Percentiles rank a stretch among this genome's conserved stretches.
These are phyloP conservation scores for Breynia disticha DNA, from an alignment of 441 rosid species.

Conservation along the genomic window DNA sequence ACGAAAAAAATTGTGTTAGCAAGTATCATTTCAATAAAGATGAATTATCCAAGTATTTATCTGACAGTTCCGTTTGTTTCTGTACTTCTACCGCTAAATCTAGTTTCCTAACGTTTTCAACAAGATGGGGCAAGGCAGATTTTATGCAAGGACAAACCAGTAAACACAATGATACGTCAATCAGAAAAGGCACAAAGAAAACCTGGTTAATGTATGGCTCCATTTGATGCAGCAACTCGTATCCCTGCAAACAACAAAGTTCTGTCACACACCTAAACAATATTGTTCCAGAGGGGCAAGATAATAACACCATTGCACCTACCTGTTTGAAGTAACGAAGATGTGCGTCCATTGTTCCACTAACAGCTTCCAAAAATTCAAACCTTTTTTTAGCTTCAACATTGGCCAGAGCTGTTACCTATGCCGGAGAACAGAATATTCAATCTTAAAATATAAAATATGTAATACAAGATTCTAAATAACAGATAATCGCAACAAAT, in stretches of 20 bases:
- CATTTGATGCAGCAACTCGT: constrained; percentile 97
- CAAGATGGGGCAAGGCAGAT: background rate
- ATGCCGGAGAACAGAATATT: constrained; percentile 12
- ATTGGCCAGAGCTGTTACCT: constrained; percentile 91
- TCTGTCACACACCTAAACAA: constrained; percentile 14
- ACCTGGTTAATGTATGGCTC: constrained; percentile 99
- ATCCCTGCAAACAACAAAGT: constrained; percentile 51
- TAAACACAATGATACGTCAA: constrained; percentile 2
- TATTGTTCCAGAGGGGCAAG: constrained; percentile 10
- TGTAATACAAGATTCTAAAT: background rate
- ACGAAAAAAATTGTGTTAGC: too few relatives aligned
- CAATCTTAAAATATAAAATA: background rate
- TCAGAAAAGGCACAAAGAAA: constrained; percentile 8
- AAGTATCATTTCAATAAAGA: too few relatives aligned
- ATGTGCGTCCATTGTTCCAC: constrained; percentile 99
- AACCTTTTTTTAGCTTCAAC: constrained; percentile 97
- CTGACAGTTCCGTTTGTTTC: background rate
- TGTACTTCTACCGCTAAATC: background rate
- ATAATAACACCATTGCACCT: constrained; percentile 10
- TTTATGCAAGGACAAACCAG: constrained; percentile 4
- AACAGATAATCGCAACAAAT: background rate
- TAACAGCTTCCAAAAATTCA: constrained; percentile 96
- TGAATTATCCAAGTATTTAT: too few relatives aligned
- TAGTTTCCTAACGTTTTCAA: background rate
- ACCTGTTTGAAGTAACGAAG: constrained; percentile 98